Base-by-base conservation (phyloP, 2,329 filamentous ascomycete species). In the Botrytis porri region DNA sequence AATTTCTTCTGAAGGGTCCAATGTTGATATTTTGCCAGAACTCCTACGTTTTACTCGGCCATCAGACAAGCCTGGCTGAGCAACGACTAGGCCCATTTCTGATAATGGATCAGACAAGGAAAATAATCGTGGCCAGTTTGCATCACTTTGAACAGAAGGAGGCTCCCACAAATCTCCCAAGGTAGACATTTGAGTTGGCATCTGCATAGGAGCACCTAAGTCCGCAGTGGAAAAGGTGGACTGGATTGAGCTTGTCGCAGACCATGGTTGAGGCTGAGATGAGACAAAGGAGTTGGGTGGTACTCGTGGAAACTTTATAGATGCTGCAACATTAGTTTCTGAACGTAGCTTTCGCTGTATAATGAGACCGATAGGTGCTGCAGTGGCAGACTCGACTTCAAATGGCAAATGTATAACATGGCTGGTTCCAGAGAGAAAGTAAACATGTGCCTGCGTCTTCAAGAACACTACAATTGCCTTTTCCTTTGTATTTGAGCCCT, bases 361-460 rank as follows among this genome's bases (percentile, higher is more conserved):
- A 32, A 99, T 87, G 67, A 98, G 87, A 39, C 96, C 96, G 45
- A 89, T 86, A 9, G 94, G 92, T 20, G 93, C 93, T 51, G 95
- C 90, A 81, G 95, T 93, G 43, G 93, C 94, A 70, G 89, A 89
- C 80, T 97, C 94, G 60, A 98, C 92, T 83, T 98, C 95, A 80
- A 99, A 99, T 2, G 95, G 95, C 80, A 99, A 89, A 81, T 97
- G 94, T 65, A 98, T 87, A 73, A 97, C 89, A 86, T 99, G 93
- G 80, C 89, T 96, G 48, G 93, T 91, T 32, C 95, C 95, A 2
- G 92, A 89, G 54, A 98, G 87, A 81, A 97, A 98, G 85, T 95
- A 97, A 76, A 99, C 89, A 80, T 98, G 95, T 35, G 93, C 94
- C 80, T 98, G 95, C 0, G 93, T 95, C 82, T 93, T 95, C 76